Conservation (phyloP, 2,329 filamentous ascomycete species). For the Hypoxylon sp. region DNA sequence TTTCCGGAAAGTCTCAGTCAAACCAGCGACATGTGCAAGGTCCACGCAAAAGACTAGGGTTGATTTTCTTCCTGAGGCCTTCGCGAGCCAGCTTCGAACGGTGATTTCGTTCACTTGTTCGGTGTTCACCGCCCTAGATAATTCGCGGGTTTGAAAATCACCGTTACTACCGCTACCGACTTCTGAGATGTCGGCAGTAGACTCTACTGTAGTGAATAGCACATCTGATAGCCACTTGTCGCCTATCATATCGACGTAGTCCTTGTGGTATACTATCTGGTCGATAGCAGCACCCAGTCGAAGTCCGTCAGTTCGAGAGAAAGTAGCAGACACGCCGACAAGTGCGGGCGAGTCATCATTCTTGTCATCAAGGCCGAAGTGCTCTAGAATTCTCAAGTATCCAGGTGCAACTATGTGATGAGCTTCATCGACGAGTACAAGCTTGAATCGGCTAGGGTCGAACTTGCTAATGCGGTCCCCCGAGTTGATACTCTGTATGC, state of each 20-base stretch:
- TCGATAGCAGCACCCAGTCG: conserved; percentile 88
- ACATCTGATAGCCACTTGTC: conserved; percentile 94
- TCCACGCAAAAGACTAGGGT: conserved; percentile 97
- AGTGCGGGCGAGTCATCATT: conserved; percentile 74
- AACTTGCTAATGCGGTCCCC: conserved; percentile 85
- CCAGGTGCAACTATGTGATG: conserved; percentile 93
- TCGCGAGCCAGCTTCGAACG: conserved; percentile 87
- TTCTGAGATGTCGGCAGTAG: conserved; percentile 82
- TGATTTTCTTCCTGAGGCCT: conserved; percentile 80
- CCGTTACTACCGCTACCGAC: conserved; percentile 76
- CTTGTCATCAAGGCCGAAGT: conserved; percentile 77
- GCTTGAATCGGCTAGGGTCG: conserved; percentile 83
- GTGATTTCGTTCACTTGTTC: conserved; percentile 85
- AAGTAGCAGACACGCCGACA: conserved; percentile 90
- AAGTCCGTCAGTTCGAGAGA: conserved; percentile 85
- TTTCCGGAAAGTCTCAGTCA: conserved; percentile 82
- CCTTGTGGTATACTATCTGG: conserved; percentile 94
- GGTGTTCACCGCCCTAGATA: conserved; percentile 89
- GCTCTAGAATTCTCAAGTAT: conserved; percentile 81
- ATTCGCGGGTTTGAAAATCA: conserved; percentile 84
- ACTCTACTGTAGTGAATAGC: conserved; percentile 93
- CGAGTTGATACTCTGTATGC: conserved; percentile 86
- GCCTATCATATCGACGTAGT: conserved; percentile 75
- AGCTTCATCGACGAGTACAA: conserved; percentile 94
- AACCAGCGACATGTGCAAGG: conserved; percentile 80